Conservation (phyloP, 2,329 filamentous ascomycete species). For the Cadophora malorum region DNA sequence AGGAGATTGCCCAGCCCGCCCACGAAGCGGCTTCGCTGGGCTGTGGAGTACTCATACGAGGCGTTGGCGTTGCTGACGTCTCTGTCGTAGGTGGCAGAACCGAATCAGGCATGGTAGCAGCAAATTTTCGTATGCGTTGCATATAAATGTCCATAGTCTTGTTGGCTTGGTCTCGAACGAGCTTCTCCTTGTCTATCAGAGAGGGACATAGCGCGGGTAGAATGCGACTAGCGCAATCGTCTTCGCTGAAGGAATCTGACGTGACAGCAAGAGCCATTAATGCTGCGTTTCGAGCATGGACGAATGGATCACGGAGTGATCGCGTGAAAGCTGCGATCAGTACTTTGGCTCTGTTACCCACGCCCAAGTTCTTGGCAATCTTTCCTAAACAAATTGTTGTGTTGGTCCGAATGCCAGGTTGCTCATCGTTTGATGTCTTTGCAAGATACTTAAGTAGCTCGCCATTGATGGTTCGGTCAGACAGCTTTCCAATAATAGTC, state of each 20-base stretch:
- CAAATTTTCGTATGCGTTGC: slow-evolving; percentile 80
- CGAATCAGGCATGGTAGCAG: slow-evolving; percentile 79
- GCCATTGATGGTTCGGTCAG: slow-evolving; percentile 91
- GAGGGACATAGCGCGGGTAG: slow-evolving; percentile 84
- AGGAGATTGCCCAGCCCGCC: slow-evolving; percentile 98
- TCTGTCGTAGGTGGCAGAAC: slow-evolving; percentile 68
- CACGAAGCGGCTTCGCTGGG: slow-evolving; percentile 71
- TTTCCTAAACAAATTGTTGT: slow-evolving; percentile 98
- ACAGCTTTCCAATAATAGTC: slow-evolving; percentile 85
- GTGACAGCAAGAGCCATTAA: slow-evolving; percentile 87
- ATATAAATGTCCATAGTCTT: slow-evolving; percentile 90
- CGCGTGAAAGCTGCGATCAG: slow-evolving; percentile 91
- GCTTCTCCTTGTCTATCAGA: slow-evolving; percentile 93
- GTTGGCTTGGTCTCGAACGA: slow-evolving; percentile 88
- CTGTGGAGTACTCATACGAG: slow-evolving; percentile 82
- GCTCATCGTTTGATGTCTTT: slow-evolving; percentile 96
- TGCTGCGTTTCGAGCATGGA: slow-evolving; percentile 90
- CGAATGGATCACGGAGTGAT: slow-evolving; percentile 89
- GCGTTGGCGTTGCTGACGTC: slow-evolving; percentile 53
- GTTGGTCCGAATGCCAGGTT: slow-evolving; percentile 96
- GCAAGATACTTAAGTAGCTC: slow-evolving; percentile 90
- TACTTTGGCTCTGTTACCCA: slow-evolving; percentile 83
- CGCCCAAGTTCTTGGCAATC: slow-evolving; percentile 87
- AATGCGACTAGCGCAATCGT: slow-evolving; percentile 85
- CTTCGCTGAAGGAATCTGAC: slow-evolving; percentile 83